A percentile compares a stretch with the other conserved stretches of the same genome.
Evolutionary conservation across 805 yeast species (phyloP).

Genomic region (Hanseniaspora lachancei): DNA sequence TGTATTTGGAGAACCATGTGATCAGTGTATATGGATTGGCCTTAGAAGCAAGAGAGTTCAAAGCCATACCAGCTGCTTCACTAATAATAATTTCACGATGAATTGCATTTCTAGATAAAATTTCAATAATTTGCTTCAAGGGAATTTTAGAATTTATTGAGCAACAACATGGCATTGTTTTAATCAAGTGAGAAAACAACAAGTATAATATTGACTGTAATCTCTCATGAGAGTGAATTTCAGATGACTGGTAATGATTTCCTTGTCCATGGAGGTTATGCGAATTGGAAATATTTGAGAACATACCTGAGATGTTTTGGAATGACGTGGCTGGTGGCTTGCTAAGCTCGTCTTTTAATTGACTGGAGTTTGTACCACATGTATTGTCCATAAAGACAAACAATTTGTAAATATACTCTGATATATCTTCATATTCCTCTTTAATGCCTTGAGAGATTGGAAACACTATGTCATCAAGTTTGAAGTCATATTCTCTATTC

Average conservation of each 20-base stretch:
- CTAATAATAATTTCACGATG: conserved; percentile 55
- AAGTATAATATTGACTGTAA: conserved; percentile 15
- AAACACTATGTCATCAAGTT: conserved; percentile 25
- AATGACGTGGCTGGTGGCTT: conserved; percentile 28
- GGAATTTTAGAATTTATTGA: conserved; percentile 35
- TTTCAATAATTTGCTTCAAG: conserved; percentile 55
- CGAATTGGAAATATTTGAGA: not conserved
- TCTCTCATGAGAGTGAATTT: conserved; percentile 20
- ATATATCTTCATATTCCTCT: conserved; percentile 57
- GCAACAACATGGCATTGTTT: conserved; percentile 60
- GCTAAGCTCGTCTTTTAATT: conserved; percentile 27
- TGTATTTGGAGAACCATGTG: conserved; percentile 62
- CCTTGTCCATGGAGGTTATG: conserved; percentile 21
- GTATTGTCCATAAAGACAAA: conserved; percentile 48
- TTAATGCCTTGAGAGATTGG: conserved; percentile 23
- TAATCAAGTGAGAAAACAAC: conserved; percentile 55
- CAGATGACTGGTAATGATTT: conserved; percentile 29
- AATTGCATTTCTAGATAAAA: conserved; percentile 61
- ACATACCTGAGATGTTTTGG: conserved; percentile 22
- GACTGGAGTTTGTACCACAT: conserved; percentile 37
- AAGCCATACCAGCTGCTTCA: conserved; percentile 46
- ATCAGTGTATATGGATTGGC: conserved; percentile 59
- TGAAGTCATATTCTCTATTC: conserved; percentile 23
- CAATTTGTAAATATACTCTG: conserved; percentile 41
- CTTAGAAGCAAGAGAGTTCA: conserved; percentile 52